Evolutionary conservation across 306 rosid genomes (phyloP), one percentile per base, ranked within the genome.

Genomic region (Cicer chorassanicum): DNA sequence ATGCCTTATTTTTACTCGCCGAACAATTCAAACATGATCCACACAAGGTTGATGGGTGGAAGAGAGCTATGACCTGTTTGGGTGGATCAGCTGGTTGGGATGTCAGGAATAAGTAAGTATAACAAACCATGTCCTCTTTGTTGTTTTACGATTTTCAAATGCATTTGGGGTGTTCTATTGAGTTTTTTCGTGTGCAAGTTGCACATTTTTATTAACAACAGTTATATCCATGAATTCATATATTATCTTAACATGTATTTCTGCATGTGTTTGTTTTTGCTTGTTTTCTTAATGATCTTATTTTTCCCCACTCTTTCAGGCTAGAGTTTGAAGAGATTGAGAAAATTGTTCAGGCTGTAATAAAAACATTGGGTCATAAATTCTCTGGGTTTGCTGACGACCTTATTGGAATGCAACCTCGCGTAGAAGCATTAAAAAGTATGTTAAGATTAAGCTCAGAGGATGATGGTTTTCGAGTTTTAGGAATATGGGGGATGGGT

Each of bases 371-470:
- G 73, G 45, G 40, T 54, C 74, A 29, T 29, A 66, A 45, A 43
- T 76, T 66, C 50, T 54, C 60, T 9, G 44, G 13, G 10, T n/a
- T n/a, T 57, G 60, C 24, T 24, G 48, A 66, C 9, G 68, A 66
- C 6, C 60, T 76, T 9, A 34, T 76, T 7, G 80, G 80, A 7
- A 76, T 76, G 7, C 80, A 76, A 65, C 55, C 76, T 19, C 76
- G 19, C 41, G 80, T 42, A 6, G n/a, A 8, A 65, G 46, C 6
- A 40, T 76, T 76, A 12, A 66, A 76, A 65, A 54, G 38, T 7
- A 38, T 41, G 14, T 34, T 76, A 24, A 45, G 65, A 2, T 42
- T 75, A 53, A 36, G 6, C 1, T 41, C 46, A 13, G n/a, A 21
- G 39, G 15, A 21, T 7, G 46, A 41, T 21, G 19, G 8, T 3